A percentile compares a stretch with the other conserved stretches of the same genome.
phyloP scores from a whole-genome alignment of 495 filamentous ascomycete species.

The Ramalina intermedia region DNA sequence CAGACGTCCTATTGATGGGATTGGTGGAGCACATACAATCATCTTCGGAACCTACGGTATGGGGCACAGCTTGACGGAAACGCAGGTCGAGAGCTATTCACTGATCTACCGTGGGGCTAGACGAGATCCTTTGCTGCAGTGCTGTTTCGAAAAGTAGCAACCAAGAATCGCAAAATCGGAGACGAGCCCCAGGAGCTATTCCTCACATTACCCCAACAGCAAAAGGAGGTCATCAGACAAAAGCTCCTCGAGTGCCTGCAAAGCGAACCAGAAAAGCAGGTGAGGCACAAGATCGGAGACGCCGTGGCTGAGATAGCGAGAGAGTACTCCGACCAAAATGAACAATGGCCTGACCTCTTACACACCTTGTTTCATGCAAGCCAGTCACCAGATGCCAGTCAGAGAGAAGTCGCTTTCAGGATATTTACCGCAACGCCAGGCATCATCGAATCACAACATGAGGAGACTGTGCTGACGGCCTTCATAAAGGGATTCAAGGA shows the following conservation, averaged over 20 bases:
- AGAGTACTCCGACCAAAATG: conserved; percentile 86
- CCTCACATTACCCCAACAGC: conserved; percentile 51
- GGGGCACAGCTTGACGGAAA: not conserved
- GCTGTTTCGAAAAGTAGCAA: conserved; percentile 84
- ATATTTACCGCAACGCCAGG: conserved; percentile 91
- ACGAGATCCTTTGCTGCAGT: conserved; percentile 82
- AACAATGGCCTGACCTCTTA: conserved; percentile 84
- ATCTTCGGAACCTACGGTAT: conserved; percentile 45
- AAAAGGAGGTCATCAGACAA: conserved; percentile 61
- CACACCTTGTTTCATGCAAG: conserved; percentile 75
- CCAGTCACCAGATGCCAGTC: conserved; percentile 61
- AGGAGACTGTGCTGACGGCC: conserved; percentile 65
- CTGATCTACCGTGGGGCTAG: conserved; percentile 28
- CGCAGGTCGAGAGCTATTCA: not conserved
- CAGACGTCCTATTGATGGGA: conserved; percentile 82
- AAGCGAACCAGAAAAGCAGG: conserved; percentile 49
- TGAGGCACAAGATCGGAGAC: conserved; percentile 92
- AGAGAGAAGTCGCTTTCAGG: conserved; percentile 80
- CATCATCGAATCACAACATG: conserved; percentile 92
- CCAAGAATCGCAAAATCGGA: conserved; percentile 67
- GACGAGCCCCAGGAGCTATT: conserved; percentile 70
- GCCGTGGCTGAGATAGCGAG: conserved; percentile 89
- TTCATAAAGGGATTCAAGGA: conserved; percentile 91
- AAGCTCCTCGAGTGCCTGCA: conserved; percentile 67
- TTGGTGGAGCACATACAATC: conserved; percentile 79